Percentiles rank a stretch among this genome's conserved stretches.
Evolutionary conservation across 371 early-diverging fungal species (phyloP).

Genomic region (Zychaea mexicana): DNA sequence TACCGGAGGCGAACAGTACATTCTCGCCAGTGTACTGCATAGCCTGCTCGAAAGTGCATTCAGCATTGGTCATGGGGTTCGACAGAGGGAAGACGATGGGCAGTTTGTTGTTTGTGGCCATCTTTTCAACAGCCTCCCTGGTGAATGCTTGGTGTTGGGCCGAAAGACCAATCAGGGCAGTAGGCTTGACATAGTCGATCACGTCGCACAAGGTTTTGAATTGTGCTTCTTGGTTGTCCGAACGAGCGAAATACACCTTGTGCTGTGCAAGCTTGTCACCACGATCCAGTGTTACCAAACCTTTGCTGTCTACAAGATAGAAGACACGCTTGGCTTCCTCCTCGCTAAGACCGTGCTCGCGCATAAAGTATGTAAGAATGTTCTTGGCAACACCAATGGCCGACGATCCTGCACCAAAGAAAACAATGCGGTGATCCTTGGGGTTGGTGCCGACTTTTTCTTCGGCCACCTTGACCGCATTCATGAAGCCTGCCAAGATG

Average conservation of each 20-base stretch:
- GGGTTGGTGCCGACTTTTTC: slow-evolving; percentile 57
- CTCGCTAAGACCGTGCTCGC: slow-evolving; percentile 66
- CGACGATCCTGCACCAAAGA: slow-evolving; percentile 88
- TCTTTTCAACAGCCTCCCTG: slow-evolving; percentile 60
- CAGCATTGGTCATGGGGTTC: slow-evolving; percentile 86
- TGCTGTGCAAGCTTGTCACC: slow-evolving; percentile 84
- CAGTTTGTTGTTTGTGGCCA: slow-evolving; percentile 74
- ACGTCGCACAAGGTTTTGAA: slow-evolving; percentile 70
- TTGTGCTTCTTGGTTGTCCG: slow-evolving; percentile 76
- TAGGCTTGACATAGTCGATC: slow-evolving; percentile 76
- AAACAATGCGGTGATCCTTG: slow-evolving; percentile 81
- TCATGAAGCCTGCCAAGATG: slow-evolving; percentile 88
- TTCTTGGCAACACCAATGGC: slow-evolving; percentile 91
- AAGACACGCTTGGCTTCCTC: slow-evolving; percentile 77
- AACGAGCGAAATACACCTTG: slow-evolving; percentile 80
- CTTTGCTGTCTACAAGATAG: slow-evolving; percentile 88
- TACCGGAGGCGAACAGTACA: slow-evolving; percentile 92
- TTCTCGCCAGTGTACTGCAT: slow-evolving; percentile 78
- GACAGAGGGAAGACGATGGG: slow-evolving; percentile 95
- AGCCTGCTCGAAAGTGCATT: slow-evolving; percentile 90
- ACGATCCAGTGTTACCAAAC: slow-evolving; percentile 80
- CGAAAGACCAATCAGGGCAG: slow-evolving; percentile 84
- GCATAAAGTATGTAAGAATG: slow-evolving; percentile 73
- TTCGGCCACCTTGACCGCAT: slow-evolving; percentile 69
- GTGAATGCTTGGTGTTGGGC: slow-evolving; percentile 77